These are phyloP conservation scores for Neofusicoccum umdonicola DNA, from an alignment of 2,329 filamentous ascomycete genomes.

Conservation along the genomic window DNA sequence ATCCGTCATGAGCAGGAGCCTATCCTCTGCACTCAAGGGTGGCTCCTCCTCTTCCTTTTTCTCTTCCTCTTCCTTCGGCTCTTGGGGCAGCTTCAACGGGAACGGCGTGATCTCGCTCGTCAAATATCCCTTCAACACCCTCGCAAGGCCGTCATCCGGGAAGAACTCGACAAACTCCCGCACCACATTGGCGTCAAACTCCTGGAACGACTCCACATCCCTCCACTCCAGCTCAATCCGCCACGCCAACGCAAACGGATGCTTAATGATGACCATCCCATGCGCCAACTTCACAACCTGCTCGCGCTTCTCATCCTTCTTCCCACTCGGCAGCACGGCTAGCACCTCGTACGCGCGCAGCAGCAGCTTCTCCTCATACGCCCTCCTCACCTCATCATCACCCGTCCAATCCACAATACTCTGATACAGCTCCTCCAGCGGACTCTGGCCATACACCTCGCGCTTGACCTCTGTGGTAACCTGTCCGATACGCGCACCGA, in stretches of 20 bases:
- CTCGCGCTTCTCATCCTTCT: constrained; percentile 68
- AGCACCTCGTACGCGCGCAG: constrained; percentile 77
- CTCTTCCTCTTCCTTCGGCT: constrained; percentile 28
- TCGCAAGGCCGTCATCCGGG: constrained; percentile 76
- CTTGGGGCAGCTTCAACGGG: constrained; percentile 41
- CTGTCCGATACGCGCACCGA: constrained; percentile 79
- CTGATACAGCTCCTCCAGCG: constrained; percentile 76
- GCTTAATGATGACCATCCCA: constrained; percentile 95
- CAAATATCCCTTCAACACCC: constrained; percentile 78
- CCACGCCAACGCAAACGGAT: constrained; percentile 88
- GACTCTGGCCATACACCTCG: constrained; percentile 74
- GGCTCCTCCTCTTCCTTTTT: constrained; percentile 42
- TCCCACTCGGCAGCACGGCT: constrained; percentile 62
- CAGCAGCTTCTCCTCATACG: constrained; percentile 87
- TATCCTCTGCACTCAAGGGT: constrained; percentile 71
- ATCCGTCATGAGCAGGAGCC: constrained; percentile 73
- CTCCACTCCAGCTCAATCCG: constrained; percentile 86
- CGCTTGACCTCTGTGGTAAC: constrained; percentile 85
- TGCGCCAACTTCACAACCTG: constrained; percentile 74
- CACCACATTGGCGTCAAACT: constrained; percentile 76
- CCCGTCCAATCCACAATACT: constrained; percentile 85
- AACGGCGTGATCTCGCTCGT: constrained; percentile 84
- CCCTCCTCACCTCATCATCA: constrained; percentile 79
- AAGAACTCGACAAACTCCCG: constrained; percentile 81
- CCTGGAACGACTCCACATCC: constrained; percentile 59